Evolutionary conservation across 1,139 yeast species (phyloP), one percentile per base, ranked within the genome.

Genomic region (Wickerhamomyces sp.): DNA sequence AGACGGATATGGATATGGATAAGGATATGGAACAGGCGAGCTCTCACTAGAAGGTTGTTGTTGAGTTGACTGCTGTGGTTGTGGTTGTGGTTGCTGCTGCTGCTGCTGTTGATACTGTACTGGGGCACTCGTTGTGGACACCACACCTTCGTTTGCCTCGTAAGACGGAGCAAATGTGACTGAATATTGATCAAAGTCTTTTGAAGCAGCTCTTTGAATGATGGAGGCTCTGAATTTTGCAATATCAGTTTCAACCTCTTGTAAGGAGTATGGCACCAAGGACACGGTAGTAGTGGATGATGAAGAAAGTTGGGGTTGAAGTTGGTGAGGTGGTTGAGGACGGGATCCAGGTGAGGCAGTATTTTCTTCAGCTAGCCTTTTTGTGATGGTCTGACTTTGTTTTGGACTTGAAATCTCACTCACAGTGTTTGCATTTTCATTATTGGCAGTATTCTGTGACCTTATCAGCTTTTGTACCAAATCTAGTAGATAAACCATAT

Each of bases 401-500:
- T 37, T 10, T 5, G 45, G 36, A 10, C 45, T 34, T 15, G 55
- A 36, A 39, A 27, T 49, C 36, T 37, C 26, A 13, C 26, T 14
- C 36, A 29, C 27, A 31, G 35, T 11, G 13, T 9, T 34, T 11
- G 37, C 41, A 13, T 44, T 32, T 30, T 47, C 48, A 40, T 35
- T 27, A 35, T 42, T 29, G 18, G 36, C 13, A 8, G 34, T 7
- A 1, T 34, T 29, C 7, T 43, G 37, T 0, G 53, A 41, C 10
- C 44, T 50, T 7, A 56, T 51, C 14, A 53, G 55, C 43, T 63
- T 71, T 44, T 73, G 76, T 40, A 78, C 54, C 41, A 74, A 58
- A 40, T 79, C 84, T 35, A 79, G 56, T 6, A 79, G 48, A 33
- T 69, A 69, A 2, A 79, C 71, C 60, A 77, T 66, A 54, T 79